These are phyloP conservation scores for Rhododendron ovatum DNA, from an alignment of 148 eudicot species.

Conservation along the genomic window DNA sequence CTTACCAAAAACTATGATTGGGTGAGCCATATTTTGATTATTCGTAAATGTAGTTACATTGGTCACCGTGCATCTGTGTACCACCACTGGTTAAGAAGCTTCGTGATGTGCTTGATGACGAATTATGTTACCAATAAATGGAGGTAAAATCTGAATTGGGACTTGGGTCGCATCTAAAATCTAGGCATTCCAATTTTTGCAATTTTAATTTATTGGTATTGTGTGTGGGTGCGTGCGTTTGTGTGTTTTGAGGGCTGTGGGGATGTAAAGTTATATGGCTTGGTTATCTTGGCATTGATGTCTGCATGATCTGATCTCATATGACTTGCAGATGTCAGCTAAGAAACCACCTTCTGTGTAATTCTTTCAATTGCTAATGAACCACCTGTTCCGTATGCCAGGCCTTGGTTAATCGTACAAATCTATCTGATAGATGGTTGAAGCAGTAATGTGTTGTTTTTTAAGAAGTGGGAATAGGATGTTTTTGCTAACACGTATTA, in stretches of 20 bases:
- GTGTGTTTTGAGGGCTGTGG: neutral
- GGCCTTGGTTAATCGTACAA: neutral
- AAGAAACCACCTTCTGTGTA: neutral
- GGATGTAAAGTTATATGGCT: neutral
- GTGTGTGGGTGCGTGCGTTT: neutral
- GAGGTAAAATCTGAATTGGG: neutral
- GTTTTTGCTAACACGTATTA: neutral
- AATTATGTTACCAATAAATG: neutral
- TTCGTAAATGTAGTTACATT: neutral
- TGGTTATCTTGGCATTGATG: neutral
- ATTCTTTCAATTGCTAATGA: neutral
- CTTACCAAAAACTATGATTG: slow-evolving; percentile 85
- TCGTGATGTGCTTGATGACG: neutral
- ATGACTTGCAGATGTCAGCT: neutral
- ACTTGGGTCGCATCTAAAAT: neutral
- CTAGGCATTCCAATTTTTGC: neutral
- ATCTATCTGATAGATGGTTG: neutral
- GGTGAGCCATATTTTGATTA: slow-evolving; percentile 37
- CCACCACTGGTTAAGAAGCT: neutral
- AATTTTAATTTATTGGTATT: neutral
- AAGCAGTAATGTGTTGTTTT: neutral
- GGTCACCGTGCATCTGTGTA: neutral
- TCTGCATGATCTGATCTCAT: neutral
- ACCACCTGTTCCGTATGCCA: neutral
- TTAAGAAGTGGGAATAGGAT: neutral